phyloP scores from a whole-genome alignment of 306 rosid genomes.

The Pyrus bretschneideri region DNA sequence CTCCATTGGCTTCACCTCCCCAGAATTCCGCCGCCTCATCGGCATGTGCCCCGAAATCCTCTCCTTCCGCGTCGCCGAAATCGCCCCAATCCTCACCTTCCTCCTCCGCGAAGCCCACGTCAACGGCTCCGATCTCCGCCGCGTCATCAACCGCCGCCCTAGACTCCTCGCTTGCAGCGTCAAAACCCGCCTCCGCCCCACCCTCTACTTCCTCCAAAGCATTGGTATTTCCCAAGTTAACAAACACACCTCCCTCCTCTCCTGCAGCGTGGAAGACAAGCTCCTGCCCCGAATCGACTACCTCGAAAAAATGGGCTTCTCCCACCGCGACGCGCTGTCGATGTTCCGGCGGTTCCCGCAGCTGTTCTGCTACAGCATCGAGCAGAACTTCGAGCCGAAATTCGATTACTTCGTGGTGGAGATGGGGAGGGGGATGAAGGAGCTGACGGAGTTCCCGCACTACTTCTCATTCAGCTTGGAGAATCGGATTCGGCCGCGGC shows the following conservation, averaged over 20 bases:
- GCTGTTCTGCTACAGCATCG: conserved; percentile 65
- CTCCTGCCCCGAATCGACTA: conserved; percentile 63
- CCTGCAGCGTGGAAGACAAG: conserved; percentile 78
- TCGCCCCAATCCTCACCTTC: conserved; percentile 66
- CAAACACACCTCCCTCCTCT: conserved; percentile 60
- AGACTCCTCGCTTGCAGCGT: conserved; percentile 70
- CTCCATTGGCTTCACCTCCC: conserved; percentile 48
- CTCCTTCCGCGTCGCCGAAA: conserved; percentile 45
- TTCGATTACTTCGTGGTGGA: conserved; percentile 78
- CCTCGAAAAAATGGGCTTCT: conserved; percentile 66
- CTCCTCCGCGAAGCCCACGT: conserved; percentile 65
- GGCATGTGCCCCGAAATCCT: conserved; percentile 82
- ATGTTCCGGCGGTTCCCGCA: conserved; percentile 81
- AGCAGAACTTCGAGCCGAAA: conserved; percentile 70
- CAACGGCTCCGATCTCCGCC: conserved; percentile 42
- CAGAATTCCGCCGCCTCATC: conserved; percentile 54
- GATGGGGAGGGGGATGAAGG: conserved; percentile 88
- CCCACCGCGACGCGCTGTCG: conserved; percentile 35
- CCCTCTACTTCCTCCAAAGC: conserved; percentile 83
- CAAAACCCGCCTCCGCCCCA: conserved; percentile 65
- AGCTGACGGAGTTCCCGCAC: conserved; percentile 70
- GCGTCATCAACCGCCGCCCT: conserved; percentile 72
- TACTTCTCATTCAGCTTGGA: conserved; percentile 88
- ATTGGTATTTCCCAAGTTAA: conserved; percentile 65
- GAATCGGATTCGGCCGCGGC: conserved; percentile 79